phyloP scores from a whole-genome alignment of 345 rosid species.

The Euphorbia tirucalli region DNA sequence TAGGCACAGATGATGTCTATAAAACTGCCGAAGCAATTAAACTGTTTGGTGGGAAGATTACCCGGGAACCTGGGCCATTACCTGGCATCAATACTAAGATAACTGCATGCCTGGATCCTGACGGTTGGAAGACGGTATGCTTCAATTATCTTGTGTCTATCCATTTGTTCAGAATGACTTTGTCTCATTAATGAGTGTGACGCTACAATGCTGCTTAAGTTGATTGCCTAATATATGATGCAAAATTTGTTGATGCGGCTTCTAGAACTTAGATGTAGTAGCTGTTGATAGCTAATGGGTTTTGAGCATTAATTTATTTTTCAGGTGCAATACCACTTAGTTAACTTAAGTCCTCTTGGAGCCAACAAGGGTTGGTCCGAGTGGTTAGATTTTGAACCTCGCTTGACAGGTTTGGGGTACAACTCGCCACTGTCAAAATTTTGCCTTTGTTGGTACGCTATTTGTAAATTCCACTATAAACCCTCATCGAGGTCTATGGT shows the following conservation, averaged over 20 bases:
- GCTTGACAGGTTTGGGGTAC: no score
- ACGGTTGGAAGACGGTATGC: slow-evolving; percentile 93
- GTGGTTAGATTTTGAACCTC: no score
- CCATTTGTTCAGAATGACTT: neutral
- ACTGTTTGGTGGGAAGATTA: slow-evolving; percentile 80
- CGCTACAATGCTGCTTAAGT: neutral
- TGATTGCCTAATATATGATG: neutral
- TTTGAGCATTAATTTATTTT: neutral
- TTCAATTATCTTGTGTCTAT: neutral
- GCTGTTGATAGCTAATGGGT: neutral
- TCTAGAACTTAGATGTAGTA: neutral
- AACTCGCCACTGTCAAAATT: no score
- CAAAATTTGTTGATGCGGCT: neutral
- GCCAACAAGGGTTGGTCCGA: no score
- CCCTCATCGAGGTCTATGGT: no score
- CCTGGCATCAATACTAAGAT: slow-evolving; percentile 96
- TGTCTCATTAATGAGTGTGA: neutral
- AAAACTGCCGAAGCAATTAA: slow-evolving; percentile 89
- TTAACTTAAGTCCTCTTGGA: neutral
- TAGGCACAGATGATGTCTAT: slow-evolving; percentile 95
- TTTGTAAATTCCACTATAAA: no score
- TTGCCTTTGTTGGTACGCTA: no score
- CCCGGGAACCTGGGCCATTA: slow-evolving; percentile 92
- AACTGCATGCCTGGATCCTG: slow-evolving; percentile 95
- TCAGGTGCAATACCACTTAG: neutral